These are phyloP conservation scores for Achaetomium macrosporum DNA, from an alignment of 2,329 filamentous ascomycete species.

Conservation along the genomic window DNA sequence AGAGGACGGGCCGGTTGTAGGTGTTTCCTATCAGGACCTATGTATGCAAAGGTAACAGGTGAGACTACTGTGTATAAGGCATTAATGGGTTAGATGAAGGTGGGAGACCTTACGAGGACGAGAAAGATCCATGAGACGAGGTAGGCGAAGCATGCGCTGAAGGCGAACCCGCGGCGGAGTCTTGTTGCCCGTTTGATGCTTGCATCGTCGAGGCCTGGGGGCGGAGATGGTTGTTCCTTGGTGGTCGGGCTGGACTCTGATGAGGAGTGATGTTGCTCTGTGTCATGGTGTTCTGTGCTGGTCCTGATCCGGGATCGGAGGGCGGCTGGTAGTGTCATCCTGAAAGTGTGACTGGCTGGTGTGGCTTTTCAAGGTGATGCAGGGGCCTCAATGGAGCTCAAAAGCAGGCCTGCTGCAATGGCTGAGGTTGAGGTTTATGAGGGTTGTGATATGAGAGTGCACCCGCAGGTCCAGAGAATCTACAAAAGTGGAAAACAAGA, in stretches of 20 bases:
- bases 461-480: neutral
- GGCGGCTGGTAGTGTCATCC: constrained; percentile 21
- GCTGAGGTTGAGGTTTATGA: neutral
- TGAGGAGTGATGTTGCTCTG: constrained; percentile 4
- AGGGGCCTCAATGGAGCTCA: neutral
- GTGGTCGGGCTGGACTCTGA: constrained; percentile 7
- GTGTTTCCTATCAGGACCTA: constrained; percentile 68
- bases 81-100: neutral
- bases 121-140: constrained; percentile 71
- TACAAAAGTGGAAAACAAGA: neutral
- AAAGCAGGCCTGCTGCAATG: constrained; percentile 11
- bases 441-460: no score
- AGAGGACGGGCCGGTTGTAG: constrained; percentile 53
- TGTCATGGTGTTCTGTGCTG: neutral
- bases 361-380: neutral
- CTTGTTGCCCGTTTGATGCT: constrained; percentile 38
- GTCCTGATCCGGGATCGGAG: constrained; percentile 18
- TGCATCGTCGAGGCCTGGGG: constrained; percentile 1
- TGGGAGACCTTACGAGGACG: constrained; percentile 53
- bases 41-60: neutral
- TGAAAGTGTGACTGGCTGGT: neutral
- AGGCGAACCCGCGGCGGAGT: constrained; percentile 54
- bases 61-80: no score
- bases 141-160: constrained; percentile 63
- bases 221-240: neutral